These are phyloP conservation scores for Lichtheimia ornata DNA, from an alignment of 371 early-diverging fungal genomes.

Conservation along the genomic window DNA sequence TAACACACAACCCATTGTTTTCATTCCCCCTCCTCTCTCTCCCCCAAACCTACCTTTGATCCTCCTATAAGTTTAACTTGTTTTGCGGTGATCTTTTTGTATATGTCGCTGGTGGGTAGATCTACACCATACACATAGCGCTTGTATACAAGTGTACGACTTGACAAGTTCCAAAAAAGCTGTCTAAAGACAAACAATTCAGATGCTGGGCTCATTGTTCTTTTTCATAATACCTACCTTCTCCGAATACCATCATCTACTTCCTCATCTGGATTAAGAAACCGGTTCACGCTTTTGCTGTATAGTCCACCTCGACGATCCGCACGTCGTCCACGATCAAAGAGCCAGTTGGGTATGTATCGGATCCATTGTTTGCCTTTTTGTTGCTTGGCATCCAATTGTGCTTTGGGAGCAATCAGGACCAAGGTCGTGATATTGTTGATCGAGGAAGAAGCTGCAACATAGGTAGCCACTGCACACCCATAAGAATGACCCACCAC, in stretches of 20 bases:
- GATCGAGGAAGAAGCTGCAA: slow-evolving; percentile 38
- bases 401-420: slow-evolving; percentile 62
- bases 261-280: slow-evolving; percentile 44
- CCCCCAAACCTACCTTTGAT: slow-evolving; percentile 37
- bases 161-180: slow-evolving; percentile 63
- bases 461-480: slow-evolving; percentile 57
- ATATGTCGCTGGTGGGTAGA: slow-evolving; percentile 43
- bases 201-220: background rate
- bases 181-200: slow-evolving; percentile 35
- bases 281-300: slow-evolving; percentile 62
- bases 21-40: background rate
- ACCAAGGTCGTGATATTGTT: slow-evolving; percentile 53
- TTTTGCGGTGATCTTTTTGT: slow-evolving; percentile 45
- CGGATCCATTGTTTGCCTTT: slow-evolving; percentile 32
- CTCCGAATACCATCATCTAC: slow-evolving; percentile 25
- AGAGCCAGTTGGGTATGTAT: slow-evolving; percentile 54
- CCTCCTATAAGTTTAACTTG: slow-evolving; percentile 59
- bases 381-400: slow-evolving; percentile 45
- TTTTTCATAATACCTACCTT: background rate
- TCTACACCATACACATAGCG: slow-evolving; percentile 46
- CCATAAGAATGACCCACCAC: slow-evolving; percentile 74
- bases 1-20: background rate
- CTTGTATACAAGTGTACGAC: slow-evolving; percentile 56
- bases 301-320: slow-evolving; percentile 67
- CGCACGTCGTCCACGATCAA: slow-evolving; percentile 53